These are phyloP conservation scores for Microsporum ferrugineum DNA, from an alignment of 2,329 filamentous ascomycete genomes.

Conservation along the genomic window DNA sequence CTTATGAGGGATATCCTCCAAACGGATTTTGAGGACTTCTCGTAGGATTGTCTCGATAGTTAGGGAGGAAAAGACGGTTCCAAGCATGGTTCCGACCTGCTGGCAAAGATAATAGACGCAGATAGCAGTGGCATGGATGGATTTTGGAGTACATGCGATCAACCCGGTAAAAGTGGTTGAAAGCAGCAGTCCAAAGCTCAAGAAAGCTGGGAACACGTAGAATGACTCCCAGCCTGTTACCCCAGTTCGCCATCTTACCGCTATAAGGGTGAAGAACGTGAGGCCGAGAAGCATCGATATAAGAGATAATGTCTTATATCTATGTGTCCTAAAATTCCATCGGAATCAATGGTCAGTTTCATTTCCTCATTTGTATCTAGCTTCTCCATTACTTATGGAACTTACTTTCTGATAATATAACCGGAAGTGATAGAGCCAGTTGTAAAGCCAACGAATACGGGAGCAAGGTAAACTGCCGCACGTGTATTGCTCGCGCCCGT, in stretches of 20 bases:
- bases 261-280: background rate
- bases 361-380: background rate
- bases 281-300: background rate
- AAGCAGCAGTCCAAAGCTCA: background rate
- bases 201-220: background rate
- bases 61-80: background rate
- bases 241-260: conserved; percentile 1
- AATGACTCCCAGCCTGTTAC: background rate
- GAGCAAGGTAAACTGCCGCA: background rate
- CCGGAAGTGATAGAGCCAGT: background rate
- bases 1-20: background rate
- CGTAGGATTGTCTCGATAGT: background rate
- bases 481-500: background rate
- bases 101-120: conserved; percentile 3
- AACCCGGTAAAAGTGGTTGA: background rate
- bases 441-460: background rate
- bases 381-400: background rate
- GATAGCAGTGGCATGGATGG: background rate
- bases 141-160: background rate
- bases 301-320: conserved; percentile 1
- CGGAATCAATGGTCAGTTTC: background rate
- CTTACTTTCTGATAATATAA: conserved; percentile 3
- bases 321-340: background rate
- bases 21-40: background rate
- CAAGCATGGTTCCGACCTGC: conserved; percentile 3